Evolutionary conservation across 805 yeast genomes (phyloP), one percentile per base, ranked within the genome.

Genomic region (fission yeast (Schizosaccharomyces pombe)): DNA sequence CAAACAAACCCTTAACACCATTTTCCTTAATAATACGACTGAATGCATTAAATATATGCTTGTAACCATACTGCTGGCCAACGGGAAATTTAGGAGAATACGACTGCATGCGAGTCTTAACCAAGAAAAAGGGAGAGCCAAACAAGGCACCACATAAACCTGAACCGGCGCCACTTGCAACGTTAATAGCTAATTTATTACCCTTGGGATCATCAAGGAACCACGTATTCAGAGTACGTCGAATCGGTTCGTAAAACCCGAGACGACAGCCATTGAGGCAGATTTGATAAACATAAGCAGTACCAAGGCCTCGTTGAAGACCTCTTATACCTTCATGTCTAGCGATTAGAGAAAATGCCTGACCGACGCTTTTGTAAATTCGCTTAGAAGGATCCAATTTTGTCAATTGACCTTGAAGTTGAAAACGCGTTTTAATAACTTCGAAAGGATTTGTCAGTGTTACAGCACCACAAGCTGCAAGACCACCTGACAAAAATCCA

Each of bases 401-500:
- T 11, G 76, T 70, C 54, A 89, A 72, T 68, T 91, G 97, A 57
- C 98, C 98, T 67, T 91, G 96, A 52, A 91, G 71, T 67, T 91
- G 98, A 94, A 89, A 62, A 60, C 67, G 62, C 6, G 94, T 91
- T 69, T 91, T 91, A 60, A 89, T 85, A 58, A 91, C 72, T 67
- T 91, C 98, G 58, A 91, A 81, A 4, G 98, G 98, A 65, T 91
- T 91, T 3, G 97, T 87, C 64, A 89, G 80, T 0, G 96, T 89
- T 49, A 91, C 98, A 0, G 98, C 97, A 55, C 94, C 91, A 70
- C 97, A 87, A 2, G 97, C 96, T 2, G 98, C 98, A 14, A 82
- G 56, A 6, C 91, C 94, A 55, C 95, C 96, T 3, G 95, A 95
- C 4, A 79, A 62, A 61, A 87, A 85, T 1, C 95, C 93, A 19